Evolutionary conservation across 2,329 filamentous ascomycete species (phyloP).

Genomic region (Ophiobolus disseminans): DNA sequence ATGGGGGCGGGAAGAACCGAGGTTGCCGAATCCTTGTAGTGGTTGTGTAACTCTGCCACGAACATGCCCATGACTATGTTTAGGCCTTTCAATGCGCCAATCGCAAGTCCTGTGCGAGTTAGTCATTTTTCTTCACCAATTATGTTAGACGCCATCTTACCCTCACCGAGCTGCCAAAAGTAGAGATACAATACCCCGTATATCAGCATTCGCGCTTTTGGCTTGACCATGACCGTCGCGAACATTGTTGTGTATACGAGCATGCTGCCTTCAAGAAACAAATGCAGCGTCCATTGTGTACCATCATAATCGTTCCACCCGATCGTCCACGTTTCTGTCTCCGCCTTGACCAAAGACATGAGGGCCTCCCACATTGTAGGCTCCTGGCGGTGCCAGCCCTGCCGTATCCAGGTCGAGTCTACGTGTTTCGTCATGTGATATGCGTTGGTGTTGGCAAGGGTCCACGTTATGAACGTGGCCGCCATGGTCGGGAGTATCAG

Average conservation of each 20-base stretch:
- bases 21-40: slow-evolving; percentile 58
- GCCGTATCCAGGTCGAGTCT: slow-evolving; percentile 66
- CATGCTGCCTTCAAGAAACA: slow-evolving; percentile 53
- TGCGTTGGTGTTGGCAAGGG: slow-evolving; percentile 62
- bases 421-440: slow-evolving; percentile 63
- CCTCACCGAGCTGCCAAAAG: slow-evolving; percentile 48
- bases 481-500: slow-evolving; percentile 65
- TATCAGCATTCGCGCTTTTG: slow-evolving; percentile 45
- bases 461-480: slow-evolving; percentile 64
- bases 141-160: slow-evolving; percentile 20
- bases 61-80: slow-evolving; percentile 70
- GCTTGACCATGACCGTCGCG: slow-evolving; percentile 49
- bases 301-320: slow-evolving; percentile 52
- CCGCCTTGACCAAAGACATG: slow-evolving; percentile 38
- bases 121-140: slow-evolving; percentile 13
- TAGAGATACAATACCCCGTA: slow-evolving; percentile 50
- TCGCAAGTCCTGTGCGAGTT: slow-evolving; percentile 37
- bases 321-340: slow-evolving; percentile 48
- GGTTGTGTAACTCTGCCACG: slow-evolving; percentile 65
- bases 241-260: slow-evolving; percentile 53
- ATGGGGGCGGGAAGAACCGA: slow-evolving; percentile 58
- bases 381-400: slow-evolving; percentile 48
- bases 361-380: slow-evolving; percentile 41
- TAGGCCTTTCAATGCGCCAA: slow-evolving; percentile 53
- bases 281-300: slow-evolving; percentile 53